Evolutionary conservation across 768 basidiomycete genomes (phyloP).

Genomic region (Rickenella mellea): DNA sequence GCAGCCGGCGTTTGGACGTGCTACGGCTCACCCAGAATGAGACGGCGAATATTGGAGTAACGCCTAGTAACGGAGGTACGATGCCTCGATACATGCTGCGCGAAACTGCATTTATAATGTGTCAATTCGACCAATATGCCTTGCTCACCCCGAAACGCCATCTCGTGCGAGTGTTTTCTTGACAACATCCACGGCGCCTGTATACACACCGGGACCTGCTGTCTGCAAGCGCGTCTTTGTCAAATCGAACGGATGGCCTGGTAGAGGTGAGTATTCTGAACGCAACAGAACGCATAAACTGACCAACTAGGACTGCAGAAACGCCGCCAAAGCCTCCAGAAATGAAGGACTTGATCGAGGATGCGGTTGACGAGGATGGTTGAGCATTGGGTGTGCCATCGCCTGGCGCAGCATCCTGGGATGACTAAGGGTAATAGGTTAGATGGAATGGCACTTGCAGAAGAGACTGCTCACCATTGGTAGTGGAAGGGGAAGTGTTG

Average conservation of each 20-base stretch:
- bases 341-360: slow-evolving; percentile 73
- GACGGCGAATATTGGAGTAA: slow-evolving; percentile 96
- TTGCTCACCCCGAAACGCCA: slow-evolving; percentile 71
- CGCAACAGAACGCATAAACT: slow-evolving; percentile 19
- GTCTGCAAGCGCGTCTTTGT: slow-evolving; percentile 97
- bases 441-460: no score
- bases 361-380: slow-evolving; percentile 20
- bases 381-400: no score
- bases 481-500: no score
- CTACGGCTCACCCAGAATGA: slow-evolving; percentile 83
- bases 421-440: no score
- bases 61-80: slow-evolving; percentile 86
- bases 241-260: slow-evolving; percentile 96
- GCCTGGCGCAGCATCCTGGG: no score
- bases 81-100: slow-evolving; percentile 85
- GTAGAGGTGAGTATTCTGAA: neutral
- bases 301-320: slow-evolving; percentile 82
- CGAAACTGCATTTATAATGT: neutral
- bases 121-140: neutral
- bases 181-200: slow-evolving; percentile 88
- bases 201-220: slow-evolving; percentile 80
- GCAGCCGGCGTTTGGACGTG: no score
- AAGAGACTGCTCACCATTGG: no score
- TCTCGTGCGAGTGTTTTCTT: slow-evolving; percentile 86
- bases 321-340: slow-evolving; percentile 91